Base-by-base conservation (phyloP, 2,329 filamentous ascomycete species). In the Nemania serpens region DNA sequence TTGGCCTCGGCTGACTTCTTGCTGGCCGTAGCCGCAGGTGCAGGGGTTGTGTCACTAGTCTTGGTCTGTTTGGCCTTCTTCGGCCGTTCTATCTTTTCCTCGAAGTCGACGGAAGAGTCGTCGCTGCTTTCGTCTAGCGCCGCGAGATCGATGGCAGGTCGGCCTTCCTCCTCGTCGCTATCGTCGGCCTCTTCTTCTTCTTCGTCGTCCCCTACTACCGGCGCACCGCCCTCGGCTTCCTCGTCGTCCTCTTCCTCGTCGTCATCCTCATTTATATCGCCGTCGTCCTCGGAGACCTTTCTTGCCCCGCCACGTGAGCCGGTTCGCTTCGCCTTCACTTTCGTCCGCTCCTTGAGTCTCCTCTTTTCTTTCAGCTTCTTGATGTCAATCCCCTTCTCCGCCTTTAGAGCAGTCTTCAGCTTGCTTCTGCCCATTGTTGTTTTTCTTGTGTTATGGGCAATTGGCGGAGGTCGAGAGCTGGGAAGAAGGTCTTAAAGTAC, bases 71-170 rank as follows among this genome's bases (percentile, higher is more conserved):
- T 82, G 63, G 76, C 75, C 75, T 81, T 83, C 34, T 69, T 63
- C 7, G 61, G 63, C n/a, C 85, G 86, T 73, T 78, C 75, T 65
- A 88, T 79, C 78, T 89, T 91, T 74, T 87, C 86, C 74, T 94
- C 90, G 75, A 91, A 87, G 75, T 94, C 91, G 55, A 91, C 82
- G 65, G 89, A 88, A 64, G 90, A 89, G 68, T 95, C 89, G 62
- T 77, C 78, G 63, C 88, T 85, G 73, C 83, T 85, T 66, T 88
- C 85, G 72, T 88, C 81, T 67, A 88, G 76, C 49, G 77, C 84
- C 12, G 81, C 79, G 60, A 83, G 76, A 67, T 88, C 68, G 39
- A 63, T 39, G 13, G 64, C 65, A 13, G 58, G 53, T 5, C 86
- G 58, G 29, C 66, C 43, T 53, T 69, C 69, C 9, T 69, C 69